phyloP scores from a whole-genome alignment of 2,329 filamentous ascomycete genomes.

The Pseudogymnoascus sp. region DNA sequence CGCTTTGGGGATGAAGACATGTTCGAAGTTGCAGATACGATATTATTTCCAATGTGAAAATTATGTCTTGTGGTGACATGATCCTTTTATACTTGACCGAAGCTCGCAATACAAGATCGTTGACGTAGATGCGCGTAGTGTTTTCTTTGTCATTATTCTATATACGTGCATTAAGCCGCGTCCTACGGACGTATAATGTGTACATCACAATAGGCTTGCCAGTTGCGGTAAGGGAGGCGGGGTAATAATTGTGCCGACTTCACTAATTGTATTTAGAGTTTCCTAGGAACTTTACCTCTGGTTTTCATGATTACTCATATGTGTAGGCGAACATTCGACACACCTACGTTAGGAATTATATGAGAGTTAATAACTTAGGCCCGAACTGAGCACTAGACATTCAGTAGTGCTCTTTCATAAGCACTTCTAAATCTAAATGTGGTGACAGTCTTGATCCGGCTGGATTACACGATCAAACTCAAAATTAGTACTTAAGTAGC shows the following conservation, averaged over 20 bases:
- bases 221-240: neutral
- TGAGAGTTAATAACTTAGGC: conserved; percentile 1
- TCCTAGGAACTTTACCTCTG: neutral
- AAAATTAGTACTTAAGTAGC: no score
- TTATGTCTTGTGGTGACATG: neutral
- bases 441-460: no score
- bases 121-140: neutral
- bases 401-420: no score
- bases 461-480: no score
- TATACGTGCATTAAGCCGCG: neutral
- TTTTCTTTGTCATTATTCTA: neutral
- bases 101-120: neutral
- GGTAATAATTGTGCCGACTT: neutral
- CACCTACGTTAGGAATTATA: conserved; percentile 13
- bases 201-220: neutral
- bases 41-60: neutral
- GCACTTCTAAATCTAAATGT: no score
- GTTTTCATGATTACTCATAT: neutral
- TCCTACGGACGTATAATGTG: neutral
- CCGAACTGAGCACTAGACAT: neutral
- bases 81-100: neutral
- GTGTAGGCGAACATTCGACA: neutral
- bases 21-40: neutral
- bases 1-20: conserved; percentile 3
- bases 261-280: neutral